A percentile compares a stretch with the other conserved stretches of the same genome.
Conservation (phyloP, 1,139 yeast genomes). For the Candida dubliniensis region DNA sequence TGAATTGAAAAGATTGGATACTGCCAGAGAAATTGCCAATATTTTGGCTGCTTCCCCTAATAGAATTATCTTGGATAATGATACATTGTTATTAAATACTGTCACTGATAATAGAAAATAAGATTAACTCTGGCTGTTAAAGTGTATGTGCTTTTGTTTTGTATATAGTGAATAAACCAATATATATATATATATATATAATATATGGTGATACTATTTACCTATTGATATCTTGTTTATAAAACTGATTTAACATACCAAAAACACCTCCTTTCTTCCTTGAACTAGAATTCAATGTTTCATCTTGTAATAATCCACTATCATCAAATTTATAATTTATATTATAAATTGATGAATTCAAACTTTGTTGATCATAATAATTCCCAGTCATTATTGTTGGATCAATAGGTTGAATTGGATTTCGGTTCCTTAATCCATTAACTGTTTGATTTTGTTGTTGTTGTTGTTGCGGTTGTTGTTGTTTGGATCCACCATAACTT, state of each 20-base stretch:
- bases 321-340: constrained; percentile 34
- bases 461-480: constrained; percentile 10
- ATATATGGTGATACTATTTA: not conserved
- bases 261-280: constrained; percentile 57
- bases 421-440: too few relatives aligned
- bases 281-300: constrained; percentile 12
- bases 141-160: not conserved
- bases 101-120: constrained; percentile 58
- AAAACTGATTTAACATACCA: constrained; percentile 81
- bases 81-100: constrained; percentile 87
- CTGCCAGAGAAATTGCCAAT: constrained; percentile 93
- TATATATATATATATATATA: not conserved
- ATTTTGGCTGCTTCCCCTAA: constrained; percentile 87
- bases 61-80: constrained; percentile 87
- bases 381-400: not conserved
- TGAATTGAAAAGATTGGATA: constrained; percentile 93
- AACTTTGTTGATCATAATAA: constrained; percentile 17
- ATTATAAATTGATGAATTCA: constrained; percentile 29
- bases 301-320: constrained; percentile 23
- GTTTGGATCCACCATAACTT: constrained; percentile 52
- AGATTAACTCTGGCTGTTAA: not conserved
- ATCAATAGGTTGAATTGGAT: not conserved
- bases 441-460: not conserved
- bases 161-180: not conserved
- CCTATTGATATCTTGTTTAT: constrained; percentile 52